Evolutionary conservation across 371 early-diverging fungal species (phyloP).

Genomic region (Batrachochytrium dendrobatidis): DNA sequence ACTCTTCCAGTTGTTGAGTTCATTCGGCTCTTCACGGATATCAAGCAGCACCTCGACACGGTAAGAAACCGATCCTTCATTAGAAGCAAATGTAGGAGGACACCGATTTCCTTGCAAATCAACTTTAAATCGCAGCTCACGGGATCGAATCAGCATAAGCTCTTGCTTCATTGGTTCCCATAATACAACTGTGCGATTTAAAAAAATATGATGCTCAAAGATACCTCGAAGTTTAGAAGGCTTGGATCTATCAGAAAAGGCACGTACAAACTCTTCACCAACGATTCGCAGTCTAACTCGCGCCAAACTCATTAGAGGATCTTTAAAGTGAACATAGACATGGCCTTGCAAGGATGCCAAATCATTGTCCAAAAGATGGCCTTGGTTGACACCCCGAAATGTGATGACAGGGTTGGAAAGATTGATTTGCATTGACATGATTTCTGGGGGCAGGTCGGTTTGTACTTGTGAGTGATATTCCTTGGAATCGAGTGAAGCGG

Average conservation of each 20-base stretch:
- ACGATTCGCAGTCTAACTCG: neutral
- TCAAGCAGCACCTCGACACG: constrained; percentile 2
- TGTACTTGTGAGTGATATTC: too few relatives aligned
- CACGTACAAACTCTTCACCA: neutral
- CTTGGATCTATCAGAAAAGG: neutral
- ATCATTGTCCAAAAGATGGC: neutral
- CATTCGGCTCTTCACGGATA: neutral
- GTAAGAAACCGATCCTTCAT: neutral
- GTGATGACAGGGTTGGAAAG: neutral
- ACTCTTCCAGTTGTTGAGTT: neutral
- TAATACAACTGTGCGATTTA: neutral
- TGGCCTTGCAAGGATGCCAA: neutral
- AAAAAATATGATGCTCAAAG: neutral
- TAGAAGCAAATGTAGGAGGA: neutral
- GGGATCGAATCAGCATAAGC: neutral
- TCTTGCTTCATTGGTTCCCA: neutral
- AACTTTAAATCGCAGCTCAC: neutral
- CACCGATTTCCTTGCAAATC: neutral
- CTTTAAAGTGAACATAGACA: neutral
- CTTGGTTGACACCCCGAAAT: neutral
- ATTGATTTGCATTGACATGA: neutral
- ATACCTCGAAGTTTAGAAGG: neutral
- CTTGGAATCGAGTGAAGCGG: too few relatives aligned
- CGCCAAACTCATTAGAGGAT: neutral
- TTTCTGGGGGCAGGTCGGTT: constrained; percentile 1